phyloP scores from a whole-genome alignment of 768 basidiomycete species.

The Fibroporia radiculosa region DNA sequence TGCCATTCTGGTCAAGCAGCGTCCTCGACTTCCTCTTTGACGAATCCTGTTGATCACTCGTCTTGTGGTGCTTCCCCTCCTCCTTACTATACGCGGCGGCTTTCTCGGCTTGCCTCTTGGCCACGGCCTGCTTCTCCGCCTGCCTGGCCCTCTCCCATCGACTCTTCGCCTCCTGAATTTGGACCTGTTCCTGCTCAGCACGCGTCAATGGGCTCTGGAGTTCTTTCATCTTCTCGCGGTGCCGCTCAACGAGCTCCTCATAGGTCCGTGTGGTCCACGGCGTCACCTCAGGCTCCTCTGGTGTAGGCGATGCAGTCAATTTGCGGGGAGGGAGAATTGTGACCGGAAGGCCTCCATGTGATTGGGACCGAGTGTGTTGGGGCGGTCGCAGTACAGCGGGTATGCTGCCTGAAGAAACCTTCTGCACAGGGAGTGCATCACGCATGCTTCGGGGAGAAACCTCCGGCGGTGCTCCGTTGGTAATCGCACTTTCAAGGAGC shows the following conservation, averaged over 20 bases:
- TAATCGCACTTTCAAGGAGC: constrained; percentile 61
- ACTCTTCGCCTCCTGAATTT: constrained; percentile 64
- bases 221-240: constrained; percentile 75
- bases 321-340: constrained; percentile 40
- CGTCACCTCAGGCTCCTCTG: constrained; percentile 30
- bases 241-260: constrained; percentile 82
- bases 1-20: constrained; percentile 8
- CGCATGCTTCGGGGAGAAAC: not conserved
- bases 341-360: constrained; percentile 32
- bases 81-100: constrained; percentile 33
- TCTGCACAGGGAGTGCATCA: not conserved
- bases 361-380: constrained; percentile 17
- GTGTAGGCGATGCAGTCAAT: constrained; percentile 28
- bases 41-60: constrained; percentile 5
- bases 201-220: constrained; percentile 82
- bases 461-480: constrained; percentile 12
- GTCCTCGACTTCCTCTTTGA: not conserved
- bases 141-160: constrained; percentile 79
- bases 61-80: constrained; percentile 32
- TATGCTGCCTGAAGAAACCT: constrained; percentile 26
- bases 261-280: constrained; percentile 46
- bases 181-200: constrained; percentile 69
- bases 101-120: constrained; percentile 65
- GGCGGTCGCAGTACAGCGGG: constrained; percentile 27
- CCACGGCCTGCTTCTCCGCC: constrained; percentile 68